Evolutionary conservation across 2,329 filamentous ascomycete species (phyloP), one percentile per base, ranked within the genome.

Genomic region (Fusarium subglutinans): DNA sequence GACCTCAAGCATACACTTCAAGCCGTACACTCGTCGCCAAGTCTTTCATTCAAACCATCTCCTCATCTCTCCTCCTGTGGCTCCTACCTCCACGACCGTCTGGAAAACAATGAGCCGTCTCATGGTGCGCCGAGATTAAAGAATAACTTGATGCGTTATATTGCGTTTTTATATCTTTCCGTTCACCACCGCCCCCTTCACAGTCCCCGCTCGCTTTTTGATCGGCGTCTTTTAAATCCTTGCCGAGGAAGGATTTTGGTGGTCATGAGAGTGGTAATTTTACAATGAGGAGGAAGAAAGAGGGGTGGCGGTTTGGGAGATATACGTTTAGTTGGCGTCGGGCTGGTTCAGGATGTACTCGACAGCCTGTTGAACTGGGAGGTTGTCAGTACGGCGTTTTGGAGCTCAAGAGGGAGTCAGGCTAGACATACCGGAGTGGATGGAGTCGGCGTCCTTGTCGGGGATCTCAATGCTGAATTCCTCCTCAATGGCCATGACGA

Each of bases 401-500:
- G 15, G 26, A 22, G 15, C 15, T 55, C 14, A 30, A n/a, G 20
- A 13, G 12, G 22, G 20, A 9, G 24, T 12, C 4, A 26, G 26
- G 6, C 33, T 40, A 24, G 22, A 33, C 94, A 79, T 93, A 97
- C 95, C 92, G 81, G 94, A 97, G 90, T 96, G 94, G 84, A 98
- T 97, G 76, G 89, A 88, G 84, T 98, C 95, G 77, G 95, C 95
- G 82, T 98, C 94, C 90, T 98, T 98, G 87, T 98, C 95, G 79
- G 95, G 95, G 81, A 98, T 98, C 90, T 98, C 95, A 84, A 98
- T 96, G 92, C 94, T 90, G 82, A 91, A 91, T 81, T 91, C 88
- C 86, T 99, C 96, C 90, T 99, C 96, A 86, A 99, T 98, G 77
- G 96, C 96, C 96, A 99, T 99, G 80, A 99, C 96, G 77, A 99